A percentile compares a stretch with the other conserved stretches of the same genome.
phyloP scores from a whole-genome alignment of 2,329 filamentous ascomycete species.

The Phyllosticta ampelicida region DNA sequence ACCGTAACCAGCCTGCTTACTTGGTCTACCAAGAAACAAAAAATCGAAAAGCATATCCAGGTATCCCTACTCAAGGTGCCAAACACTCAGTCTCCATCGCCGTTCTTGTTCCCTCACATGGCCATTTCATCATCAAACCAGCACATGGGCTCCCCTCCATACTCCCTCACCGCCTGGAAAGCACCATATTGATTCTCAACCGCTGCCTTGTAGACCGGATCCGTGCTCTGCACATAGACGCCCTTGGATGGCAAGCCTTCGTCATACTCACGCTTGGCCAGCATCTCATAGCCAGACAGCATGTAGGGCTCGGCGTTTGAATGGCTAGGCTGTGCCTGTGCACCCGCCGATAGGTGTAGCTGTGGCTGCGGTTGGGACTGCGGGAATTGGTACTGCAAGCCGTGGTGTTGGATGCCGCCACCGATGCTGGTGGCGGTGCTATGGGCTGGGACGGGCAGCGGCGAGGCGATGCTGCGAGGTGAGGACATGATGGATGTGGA shows the following conservation, averaged over 20 bases:
- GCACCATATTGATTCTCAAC: conserved; percentile 63
- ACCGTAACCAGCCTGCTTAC: not conserved
- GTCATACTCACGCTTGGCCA: conserved; percentile 55
- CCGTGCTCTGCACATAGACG: conserved; percentile 48
- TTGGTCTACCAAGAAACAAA: not conserved
- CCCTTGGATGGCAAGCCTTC: conserved; percentile 16
- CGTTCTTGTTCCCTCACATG: conserved; percentile 18
- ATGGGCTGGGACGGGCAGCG: not conserved
- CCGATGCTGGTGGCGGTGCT: not conserved
- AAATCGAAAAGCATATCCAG: not conserved
- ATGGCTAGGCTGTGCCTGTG: not conserved
- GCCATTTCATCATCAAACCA: conserved; percentile 28
- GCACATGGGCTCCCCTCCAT: conserved; percentile 30
- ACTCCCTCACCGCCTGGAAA: conserved; percentile 43
- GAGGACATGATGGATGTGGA: not conserved
- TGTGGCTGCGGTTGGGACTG: not conserved
- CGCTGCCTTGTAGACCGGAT: conserved; percentile 54
- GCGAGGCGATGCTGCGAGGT: not conserved
- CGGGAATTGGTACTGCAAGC: not conserved
- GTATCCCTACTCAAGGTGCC: not conserved
- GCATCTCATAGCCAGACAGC: conserved; percentile 63
- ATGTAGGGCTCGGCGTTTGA: conserved; percentile 70
- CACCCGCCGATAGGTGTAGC: not conserved
- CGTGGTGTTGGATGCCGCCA: not conserved
- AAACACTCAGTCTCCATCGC: not conserved